phyloP scores from a whole-genome alignment of 1,284 basidiomycete genomes.

The Fomitopsis schrenkii region DNA sequence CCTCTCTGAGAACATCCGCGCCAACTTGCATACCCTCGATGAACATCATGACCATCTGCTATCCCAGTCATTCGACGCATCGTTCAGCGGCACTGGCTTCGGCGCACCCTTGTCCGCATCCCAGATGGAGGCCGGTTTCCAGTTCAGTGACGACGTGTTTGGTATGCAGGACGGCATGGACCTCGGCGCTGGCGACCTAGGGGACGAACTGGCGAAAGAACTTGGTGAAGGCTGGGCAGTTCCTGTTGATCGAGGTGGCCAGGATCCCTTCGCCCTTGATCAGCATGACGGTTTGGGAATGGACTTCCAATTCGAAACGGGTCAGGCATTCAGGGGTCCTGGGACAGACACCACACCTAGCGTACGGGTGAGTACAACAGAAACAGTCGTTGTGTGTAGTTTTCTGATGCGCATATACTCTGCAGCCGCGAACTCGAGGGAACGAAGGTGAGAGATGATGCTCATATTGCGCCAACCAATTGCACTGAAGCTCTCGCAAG shows the following conservation, averaged over 20 bases:
- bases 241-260: neutral
- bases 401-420: neutral
- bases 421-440: neutral
- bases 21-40: constrained; percentile 56
- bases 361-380: neutral
- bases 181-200: constrained; percentile 46
- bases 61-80: constrained; percentile 59
- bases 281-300: constrained; percentile 2
- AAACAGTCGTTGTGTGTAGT: too few species aligned
- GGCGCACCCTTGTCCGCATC: constrained; percentile 51
- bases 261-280: constrained; percentile 8
- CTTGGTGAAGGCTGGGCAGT: constrained; percentile 66
- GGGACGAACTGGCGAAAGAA: constrained; percentile 68
- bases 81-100: constrained; percentile 39
- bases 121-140: constrained; percentile 45
- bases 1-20: constrained; percentile 41
- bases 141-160: constrained; percentile 51
- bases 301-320: constrained; percentile 2
- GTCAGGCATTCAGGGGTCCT: neutral
- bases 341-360: neutral
- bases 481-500: neutral
- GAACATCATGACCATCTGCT: constrained; percentile 68
- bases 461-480: neutral
- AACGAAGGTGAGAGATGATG: neutral
- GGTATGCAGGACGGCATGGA: constrained; percentile 50